Conservation (phyloP, 139 green algal genomes). For the Astrephomene gubernaculifera region DNA sequence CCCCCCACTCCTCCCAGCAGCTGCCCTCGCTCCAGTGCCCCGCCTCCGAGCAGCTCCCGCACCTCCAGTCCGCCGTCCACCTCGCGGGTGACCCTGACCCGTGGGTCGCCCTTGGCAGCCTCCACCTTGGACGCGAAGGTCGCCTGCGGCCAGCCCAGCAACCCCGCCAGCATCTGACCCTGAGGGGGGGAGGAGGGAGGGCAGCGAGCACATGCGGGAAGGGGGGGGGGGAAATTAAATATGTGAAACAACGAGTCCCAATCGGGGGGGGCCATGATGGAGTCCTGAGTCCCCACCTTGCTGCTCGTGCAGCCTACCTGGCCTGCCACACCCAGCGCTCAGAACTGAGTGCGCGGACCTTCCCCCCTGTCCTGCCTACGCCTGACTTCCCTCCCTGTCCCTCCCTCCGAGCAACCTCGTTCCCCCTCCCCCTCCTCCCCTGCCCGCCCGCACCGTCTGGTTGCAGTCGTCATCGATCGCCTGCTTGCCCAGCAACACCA, state of each 20-base stretch:
- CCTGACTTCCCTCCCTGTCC: background rate
- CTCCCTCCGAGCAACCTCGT: background rate
- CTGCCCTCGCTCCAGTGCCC: too few relatives aligned
- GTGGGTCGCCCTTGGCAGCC: slow-evolving; percentile 48
- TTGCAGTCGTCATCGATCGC: slow-evolving; percentile 95
- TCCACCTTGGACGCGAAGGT: slow-evolving; percentile 92
- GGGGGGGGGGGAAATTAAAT: too few relatives aligned
- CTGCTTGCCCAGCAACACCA: slow-evolving; percentile 94
- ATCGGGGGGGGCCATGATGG: too few relatives aligned
- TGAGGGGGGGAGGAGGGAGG: slow-evolving; percentile 35
- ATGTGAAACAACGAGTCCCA: too few relatives aligned
- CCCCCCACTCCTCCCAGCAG: too few relatives aligned
- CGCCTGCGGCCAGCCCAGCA: slow-evolving; percentile 92
- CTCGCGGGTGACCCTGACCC: slow-evolving; percentile 74
- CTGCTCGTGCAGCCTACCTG: too few relatives aligned
- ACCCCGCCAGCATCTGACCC: slow-evolving; percentile 92
- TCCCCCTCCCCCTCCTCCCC: background rate
- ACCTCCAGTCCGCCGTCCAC: slow-evolving; percentile 91
- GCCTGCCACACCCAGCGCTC: too few relatives aligned
- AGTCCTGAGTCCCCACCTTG: too few relatives aligned
- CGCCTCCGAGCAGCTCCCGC: too few relatives aligned
- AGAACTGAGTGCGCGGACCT: too few relatives aligned
- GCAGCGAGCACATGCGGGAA: too few relatives aligned
- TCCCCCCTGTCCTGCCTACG: background rate
- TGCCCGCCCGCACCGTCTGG: slow-evolving; percentile 74